Evolutionary conservation across 1,139 yeast species (phyloP), one percentile per base, ranked within the genome.

Genomic region (Williopsis jadinii): DNA sequence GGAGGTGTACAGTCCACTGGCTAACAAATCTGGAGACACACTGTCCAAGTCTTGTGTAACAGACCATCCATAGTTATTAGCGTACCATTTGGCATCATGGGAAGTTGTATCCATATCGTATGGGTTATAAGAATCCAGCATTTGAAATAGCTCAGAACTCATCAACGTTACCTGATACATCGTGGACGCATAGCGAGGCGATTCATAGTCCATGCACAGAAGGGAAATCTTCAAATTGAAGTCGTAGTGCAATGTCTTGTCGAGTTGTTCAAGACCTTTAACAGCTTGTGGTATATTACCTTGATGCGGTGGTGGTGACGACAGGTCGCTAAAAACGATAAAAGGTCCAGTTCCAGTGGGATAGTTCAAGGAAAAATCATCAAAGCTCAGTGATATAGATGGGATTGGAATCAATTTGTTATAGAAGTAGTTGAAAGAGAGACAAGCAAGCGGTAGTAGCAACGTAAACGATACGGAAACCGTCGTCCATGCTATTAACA

Each of bases 371-470:
- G 54, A 48, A 34, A 42, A 50, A 15, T 50, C 41, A 1, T 42
- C 28, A 6, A 68, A 50, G 1, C 66, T 64, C 1, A 64, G 47
- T 11, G 46, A 32, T 5, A 65, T 56, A 4, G 60, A 46, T 1
- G 66, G 58, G 8, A 52, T 52, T 3, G 73, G 73, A 13, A 70
- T 58, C 19, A 70, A 53, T 30, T 57, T 47, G 39, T 55, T 49
- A 54, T 68, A 67, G 51, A 70, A 65, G 49, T 62, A 62, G 47
- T 61, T 48, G 55, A 65, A 70, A 5, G 70, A 53, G 28, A 68
- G 45, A 12, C 63, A 43, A 0, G 75, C 64, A 46, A 66, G 56
- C 3, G 75, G 75, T 2, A 70, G 43, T 8, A 70, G 58, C 8
- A 66, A 49, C 4, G 57, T 40, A 8, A 58, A 35, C 0, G 61